Percentiles rank a stretch among this genome's conserved stretches.
phyloP scores from a whole-genome alignment of 176 grass and related monocot genomes.

The Tuctoria greenei region DNA sequence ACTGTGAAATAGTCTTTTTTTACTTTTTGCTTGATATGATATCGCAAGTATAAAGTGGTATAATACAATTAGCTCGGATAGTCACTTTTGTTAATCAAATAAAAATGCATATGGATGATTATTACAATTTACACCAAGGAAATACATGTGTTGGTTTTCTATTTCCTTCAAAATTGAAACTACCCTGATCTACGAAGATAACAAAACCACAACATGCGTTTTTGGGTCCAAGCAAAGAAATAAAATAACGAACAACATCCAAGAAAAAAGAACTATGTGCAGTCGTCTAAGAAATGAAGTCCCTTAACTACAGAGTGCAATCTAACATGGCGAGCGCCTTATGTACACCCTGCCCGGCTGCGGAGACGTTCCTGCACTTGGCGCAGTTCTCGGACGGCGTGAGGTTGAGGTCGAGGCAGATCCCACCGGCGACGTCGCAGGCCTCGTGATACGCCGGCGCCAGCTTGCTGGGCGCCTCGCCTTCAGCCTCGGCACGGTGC shows the following conservation, averaged over 20 bases:
- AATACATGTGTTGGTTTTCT: constrained; percentile 14
- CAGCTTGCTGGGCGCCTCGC: not conserved
- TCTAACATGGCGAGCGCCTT: constrained; percentile 68
- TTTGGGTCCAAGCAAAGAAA: constrained; percentile 6
- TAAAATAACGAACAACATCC: not conserved
- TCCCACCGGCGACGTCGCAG: constrained; percentile 30
- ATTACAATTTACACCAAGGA: constrained; percentile 37
- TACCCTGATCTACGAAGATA: constrained; percentile 1
- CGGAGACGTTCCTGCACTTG: constrained; percentile 46
- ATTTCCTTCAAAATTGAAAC: constrained; percentile 11
- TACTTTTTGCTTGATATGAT: constrained; percentile 39
- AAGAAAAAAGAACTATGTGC: constrained; percentile 16
- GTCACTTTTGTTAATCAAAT: not conserved
- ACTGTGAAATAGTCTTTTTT: constrained; percentile 24
- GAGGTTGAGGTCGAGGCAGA: constrained; percentile 75
- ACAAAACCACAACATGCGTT: constrained; percentile 8
- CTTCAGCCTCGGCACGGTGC: constrained; percentile 52
- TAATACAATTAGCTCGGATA: too few relatives aligned
- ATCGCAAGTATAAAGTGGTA: too few relatives aligned
- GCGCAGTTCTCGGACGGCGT: constrained; percentile 76
- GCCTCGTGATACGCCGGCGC: not conserved
- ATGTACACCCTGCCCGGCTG: constrained; percentile 39
- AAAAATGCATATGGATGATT: not conserved
- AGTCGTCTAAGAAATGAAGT: not conserved
- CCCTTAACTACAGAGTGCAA: constrained; percentile 51